These are phyloP conservation scores for Scytalidium sp. DNA, from an alignment of 2,329 filamentous ascomycete species.

Conservation along the genomic window DNA sequence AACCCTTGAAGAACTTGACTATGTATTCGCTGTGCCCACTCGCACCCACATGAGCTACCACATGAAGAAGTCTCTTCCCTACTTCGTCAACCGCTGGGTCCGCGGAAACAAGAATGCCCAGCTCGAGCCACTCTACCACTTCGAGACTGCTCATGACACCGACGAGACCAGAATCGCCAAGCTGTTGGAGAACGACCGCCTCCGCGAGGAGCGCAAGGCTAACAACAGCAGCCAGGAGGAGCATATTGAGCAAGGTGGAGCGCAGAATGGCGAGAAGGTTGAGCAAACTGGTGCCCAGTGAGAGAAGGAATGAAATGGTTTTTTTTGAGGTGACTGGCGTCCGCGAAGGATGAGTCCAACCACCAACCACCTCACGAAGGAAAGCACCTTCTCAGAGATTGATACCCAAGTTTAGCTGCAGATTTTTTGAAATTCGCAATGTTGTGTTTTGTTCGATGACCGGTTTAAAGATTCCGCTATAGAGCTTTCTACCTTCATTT, in stretches of 20 bases:
- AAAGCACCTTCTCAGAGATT: too few species aligned
- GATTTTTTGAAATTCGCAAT: too few species aligned
- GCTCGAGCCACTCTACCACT: constrained; percentile 49
- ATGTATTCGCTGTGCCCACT: constrained; percentile 41
- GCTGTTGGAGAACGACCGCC: constrained; percentile 3
- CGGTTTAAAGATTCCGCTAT: too few species aligned
- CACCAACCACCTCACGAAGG: too few species aligned
- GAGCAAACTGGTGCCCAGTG: too few species aligned
- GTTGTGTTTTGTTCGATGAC: too few species aligned
- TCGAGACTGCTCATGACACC: constrained; percentile 29
- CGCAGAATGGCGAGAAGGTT: neutral
- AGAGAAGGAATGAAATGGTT: too few species aligned
- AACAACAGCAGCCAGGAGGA: constrained; percentile 2
- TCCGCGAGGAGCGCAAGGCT: constrained; percentile 2
- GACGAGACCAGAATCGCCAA: constrained; percentile 3
- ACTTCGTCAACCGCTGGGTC: constrained; percentile 16
- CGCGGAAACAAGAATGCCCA: constrained; percentile 34
- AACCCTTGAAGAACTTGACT: constrained; percentile 29
- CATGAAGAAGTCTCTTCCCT: constrained; percentile 22
- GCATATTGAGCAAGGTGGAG: neutral
- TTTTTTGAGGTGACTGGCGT: too few species aligned
- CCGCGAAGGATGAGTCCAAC: too few species aligned
- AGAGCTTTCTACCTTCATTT: too few species aligned
- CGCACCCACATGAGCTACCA: constrained; percentile 26
- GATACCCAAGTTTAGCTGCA: too few species aligned